A percentile compares a stretch with the other conserved stretches of the same genome.
Evolutionary conservation across 768 basidiomycete genomes (phyloP).

Genomic region (Tricholoma terreum): DNA sequence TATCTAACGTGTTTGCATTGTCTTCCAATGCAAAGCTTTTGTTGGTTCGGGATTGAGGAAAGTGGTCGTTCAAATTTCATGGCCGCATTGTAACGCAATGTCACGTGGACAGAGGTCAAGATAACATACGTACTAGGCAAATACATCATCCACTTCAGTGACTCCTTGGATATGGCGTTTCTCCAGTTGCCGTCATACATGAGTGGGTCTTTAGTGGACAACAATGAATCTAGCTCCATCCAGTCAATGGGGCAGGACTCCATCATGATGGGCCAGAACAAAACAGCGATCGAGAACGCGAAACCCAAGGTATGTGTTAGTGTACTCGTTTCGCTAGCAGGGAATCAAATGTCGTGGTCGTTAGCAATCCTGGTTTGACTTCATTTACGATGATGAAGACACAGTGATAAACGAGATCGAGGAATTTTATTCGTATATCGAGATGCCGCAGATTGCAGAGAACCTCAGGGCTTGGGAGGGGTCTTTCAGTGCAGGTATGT

Average conservation of each 20-base stretch:
- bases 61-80: too few species aligned
- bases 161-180: conserved; percentile 20
- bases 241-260: conserved; percentile 56
- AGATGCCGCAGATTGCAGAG: conserved; percentile 87
- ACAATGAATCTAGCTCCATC: conserved; percentile 19
- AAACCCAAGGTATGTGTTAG: conserved; percentile 65
- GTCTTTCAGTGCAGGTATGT: conserved; percentile 73
- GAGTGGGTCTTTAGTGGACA: conserved; percentile 25
- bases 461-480: conserved; percentile 87
- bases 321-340: conserved; percentile 5
- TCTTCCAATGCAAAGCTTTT: too few species aligned
- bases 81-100: too few species aligned
- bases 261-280: conserved; percentile 79
- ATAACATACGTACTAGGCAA: not conserved
- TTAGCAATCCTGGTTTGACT: conserved; percentile 87
- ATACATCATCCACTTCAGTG: not conserved
- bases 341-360: conserved; percentile 10
- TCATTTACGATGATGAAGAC: conserved; percentile 94
- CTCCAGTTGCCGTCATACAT: conserved; percentile 25
- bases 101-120: too few species aligned
- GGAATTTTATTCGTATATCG: conserved; percentile 97
- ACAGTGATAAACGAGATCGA: conserved; percentile 95
- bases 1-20: too few species aligned
- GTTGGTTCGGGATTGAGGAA: too few species aligned
- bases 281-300: conserved; percentile 62